phyloP scores from a whole-genome alignment of 768 basidiomycete species.

The Pisolithus orientalis region DNA sequence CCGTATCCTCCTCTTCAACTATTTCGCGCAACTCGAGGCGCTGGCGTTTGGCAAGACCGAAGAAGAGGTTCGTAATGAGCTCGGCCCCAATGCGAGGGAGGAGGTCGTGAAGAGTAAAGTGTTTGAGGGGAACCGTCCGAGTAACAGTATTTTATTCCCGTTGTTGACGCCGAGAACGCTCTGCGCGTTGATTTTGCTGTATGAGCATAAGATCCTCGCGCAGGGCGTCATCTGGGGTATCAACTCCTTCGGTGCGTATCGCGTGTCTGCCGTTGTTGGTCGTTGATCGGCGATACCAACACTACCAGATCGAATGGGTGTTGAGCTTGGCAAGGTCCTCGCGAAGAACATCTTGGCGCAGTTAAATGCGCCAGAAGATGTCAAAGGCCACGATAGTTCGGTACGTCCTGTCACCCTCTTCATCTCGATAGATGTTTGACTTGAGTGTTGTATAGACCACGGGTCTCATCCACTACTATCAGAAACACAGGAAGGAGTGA shows the following conservation, averaged over 20 bases:
- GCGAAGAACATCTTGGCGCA: conserved; percentile 94
- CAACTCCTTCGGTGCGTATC: conserved; percentile 82
- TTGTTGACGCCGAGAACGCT: conserved; percentile 84
- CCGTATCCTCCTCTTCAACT: conserved; percentile 95
- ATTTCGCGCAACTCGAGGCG: conserved; percentile 97
- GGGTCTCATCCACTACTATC: conserved; percentile 95
- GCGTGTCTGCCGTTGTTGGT: neutral
- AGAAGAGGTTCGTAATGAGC: conserved; percentile 69
- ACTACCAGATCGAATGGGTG: conserved; percentile 92
- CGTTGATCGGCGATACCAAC: neutral
- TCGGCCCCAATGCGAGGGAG: conserved; percentile 67
- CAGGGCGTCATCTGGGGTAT: conserved; percentile 98
- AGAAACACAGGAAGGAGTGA: conserved; percentile 78
- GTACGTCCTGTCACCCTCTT: conserved; percentile 22
- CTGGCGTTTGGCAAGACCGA: conserved; percentile 97
- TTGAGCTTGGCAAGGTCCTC: conserved; percentile 95
- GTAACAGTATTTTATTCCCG: conserved; percentile 95
- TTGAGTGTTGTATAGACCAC: conserved; percentile 56
- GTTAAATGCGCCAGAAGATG: conserved; percentile 71
- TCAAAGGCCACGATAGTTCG: conserved; percentile 86
- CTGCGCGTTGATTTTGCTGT: conserved; percentile 82
- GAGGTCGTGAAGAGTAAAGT: conserved; percentile 94
- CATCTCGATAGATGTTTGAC: conserved; percentile 3
- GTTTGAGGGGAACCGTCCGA: conserved; percentile 95
- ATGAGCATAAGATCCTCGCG: conserved; percentile 98